Base-by-base conservation (phyloP, 805 yeast species). In the Lipomyces mesembrius region DNA sequence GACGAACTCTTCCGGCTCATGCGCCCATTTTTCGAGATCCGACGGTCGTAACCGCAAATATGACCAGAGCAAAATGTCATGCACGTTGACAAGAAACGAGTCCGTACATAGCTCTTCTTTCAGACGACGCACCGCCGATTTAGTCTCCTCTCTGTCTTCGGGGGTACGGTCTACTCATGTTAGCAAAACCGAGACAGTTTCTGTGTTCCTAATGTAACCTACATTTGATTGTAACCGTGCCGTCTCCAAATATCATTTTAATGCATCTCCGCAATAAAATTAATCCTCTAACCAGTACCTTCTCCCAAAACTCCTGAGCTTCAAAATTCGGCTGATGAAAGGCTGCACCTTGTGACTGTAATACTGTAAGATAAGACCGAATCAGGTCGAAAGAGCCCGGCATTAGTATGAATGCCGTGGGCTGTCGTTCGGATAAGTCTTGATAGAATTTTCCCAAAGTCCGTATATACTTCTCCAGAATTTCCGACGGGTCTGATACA, bases 1-100 rank as follows among this genome's bases (percentile, higher is more conserved):
- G 25, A 90, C 87, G 91, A 96, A 95, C 76, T 92, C 97, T 76
- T 92, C 98, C 0, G 98, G 97, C 67, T 92, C 97, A 20, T 84
- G 77, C 12, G 82, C 76, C 98, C 98, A 95, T 51, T 85, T 80
- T 72, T 90, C 96, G 59, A 94, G 77, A 75, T 93, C 98, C 1
- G 83, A 77, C 0, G 94, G 92, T 66, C 87, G 85, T 59, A 93
- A 77, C 64, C 88, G 84, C 69, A 95, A 81, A 77, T 91, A 93
- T 85, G 88, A 88, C 53, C 83, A 81, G 66, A 92, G 87, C 46
- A 93, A 79, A 55, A 90, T 78, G 67, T 89, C 89, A 12, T 91
- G 84, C 12, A 94, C 76, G 29, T 84, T 83, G 32, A 81, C 81
- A 25, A 91, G 79, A 14, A 88, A 79, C 0, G 82, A 81, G 9